phyloP scores from a whole-genome alignment of 2,329 filamentous ascomycete genomes.

The Aspergillus sp. region DNA sequence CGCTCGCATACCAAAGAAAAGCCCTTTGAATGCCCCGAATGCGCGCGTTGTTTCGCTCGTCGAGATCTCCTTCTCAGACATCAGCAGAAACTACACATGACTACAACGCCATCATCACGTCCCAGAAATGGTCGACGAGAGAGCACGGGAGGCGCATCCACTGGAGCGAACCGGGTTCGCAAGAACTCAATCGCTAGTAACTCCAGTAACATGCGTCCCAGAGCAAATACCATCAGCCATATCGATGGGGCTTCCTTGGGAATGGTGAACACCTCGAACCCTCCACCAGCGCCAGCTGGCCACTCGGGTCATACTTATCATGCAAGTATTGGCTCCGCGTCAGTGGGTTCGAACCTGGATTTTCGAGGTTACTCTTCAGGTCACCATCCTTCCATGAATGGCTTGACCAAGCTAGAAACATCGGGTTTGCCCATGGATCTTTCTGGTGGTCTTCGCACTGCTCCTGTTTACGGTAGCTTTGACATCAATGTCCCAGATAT shows the following conservation, averaged over 20 bases:
- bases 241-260: conserved; percentile 77
- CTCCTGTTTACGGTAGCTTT: conserved; percentile 69
- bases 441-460: conserved; percentile 72
- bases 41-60: conserved; percentile 89
- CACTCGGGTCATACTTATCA: conserved; percentile 65
- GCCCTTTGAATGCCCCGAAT: conserved; percentile 96
- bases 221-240: conserved; percentile 95
- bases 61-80: conserved; percentile 89
- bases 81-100: conserved; percentile 98
- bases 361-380: conserved; percentile 66
- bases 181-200: conserved; percentile 83
- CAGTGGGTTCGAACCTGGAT: conserved; percentile 55
- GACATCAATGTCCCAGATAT: conserved; percentile 72
- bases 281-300: conserved; percentile 17
- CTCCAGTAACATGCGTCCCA: conserved; percentile 70
- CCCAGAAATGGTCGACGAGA: conserved; percentile 82
- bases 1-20: conserved; percentile 99
- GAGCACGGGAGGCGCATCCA: conserved; percentile 73
- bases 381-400: conserved; percentile 58
- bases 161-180: conserved; percentile 72
- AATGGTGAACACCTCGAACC: conserved; percentile 49
- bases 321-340: conserved; percentile 70
- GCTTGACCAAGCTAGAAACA: conserved; percentile 81
- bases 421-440: conserved; percentile 68
- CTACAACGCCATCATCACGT: conserved; percentile 80